These are phyloP conservation scores for Sphenostylis stenocarpa DNA, from an alignment of 306 rosid genomes.

Conservation along the genomic window DNA sequence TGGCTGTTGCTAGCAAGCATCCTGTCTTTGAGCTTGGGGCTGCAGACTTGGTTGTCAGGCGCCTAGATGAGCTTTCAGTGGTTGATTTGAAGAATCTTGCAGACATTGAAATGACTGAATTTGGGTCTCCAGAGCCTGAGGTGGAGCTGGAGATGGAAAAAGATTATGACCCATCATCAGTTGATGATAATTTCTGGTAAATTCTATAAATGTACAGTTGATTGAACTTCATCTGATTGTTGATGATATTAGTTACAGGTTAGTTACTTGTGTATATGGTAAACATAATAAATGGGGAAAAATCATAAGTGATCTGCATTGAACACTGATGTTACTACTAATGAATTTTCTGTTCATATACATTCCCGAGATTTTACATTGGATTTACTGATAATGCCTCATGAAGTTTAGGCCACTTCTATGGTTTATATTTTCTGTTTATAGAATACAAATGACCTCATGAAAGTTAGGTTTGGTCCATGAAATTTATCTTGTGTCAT, in stretches of 20 bases:
- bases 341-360: constrained; percentile 45
- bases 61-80: constrained; percentile 76
- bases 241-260: constrained; percentile 60
- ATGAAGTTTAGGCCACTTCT: neutral
- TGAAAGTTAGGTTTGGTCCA: neutral
- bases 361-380: constrained; percentile 22
- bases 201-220: constrained; percentile 61
- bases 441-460: too few species aligned
- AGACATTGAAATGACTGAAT: constrained; percentile 71
- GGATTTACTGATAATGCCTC: constrained; percentile 8
- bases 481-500: neutral
- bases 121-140: constrained; percentile 68
- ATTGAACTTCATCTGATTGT: constrained; percentile 62
- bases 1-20: constrained; percentile 98
- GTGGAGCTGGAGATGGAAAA: constrained; percentile 72
- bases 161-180: constrained; percentile 44
- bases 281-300: constrained; percentile 21
- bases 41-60: constrained; percentile 89
- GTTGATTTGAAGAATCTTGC: constrained; percentile 94
- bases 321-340: constrained; percentile 50
- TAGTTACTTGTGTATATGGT: constrained; percentile 67
- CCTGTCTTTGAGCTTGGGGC: constrained; percentile 93
- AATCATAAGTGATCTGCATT: constrained; percentile 56
- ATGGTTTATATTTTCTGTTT: too few species aligned
- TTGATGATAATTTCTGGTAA: constrained; percentile 82